Evolutionary conservation across 352 stramenopile genomes (phyloP).

Genomic region (Globisporangium sylvaticum): DNA sequence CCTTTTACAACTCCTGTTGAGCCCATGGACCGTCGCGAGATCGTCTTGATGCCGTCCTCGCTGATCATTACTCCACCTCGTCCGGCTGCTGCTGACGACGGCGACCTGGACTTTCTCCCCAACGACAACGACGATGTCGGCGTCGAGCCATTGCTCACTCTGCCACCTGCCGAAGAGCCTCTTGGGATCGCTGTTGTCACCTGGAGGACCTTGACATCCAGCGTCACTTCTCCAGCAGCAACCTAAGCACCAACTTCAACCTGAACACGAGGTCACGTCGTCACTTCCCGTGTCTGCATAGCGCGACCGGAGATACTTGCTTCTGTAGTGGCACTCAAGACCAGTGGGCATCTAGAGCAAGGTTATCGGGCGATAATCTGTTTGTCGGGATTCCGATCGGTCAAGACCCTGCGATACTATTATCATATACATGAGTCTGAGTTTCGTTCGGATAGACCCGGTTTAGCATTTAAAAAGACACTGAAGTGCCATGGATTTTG

Average conservation of each 20-base stretch:
- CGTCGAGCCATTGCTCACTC: background rate
- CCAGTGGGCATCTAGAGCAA: too few species aligned
- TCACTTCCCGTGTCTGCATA: background rate
- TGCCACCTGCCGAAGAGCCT: background rate
- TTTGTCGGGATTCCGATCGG: too few species aligned
- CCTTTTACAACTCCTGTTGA: constrained; percentile 13
- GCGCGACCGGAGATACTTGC: too few species aligned
- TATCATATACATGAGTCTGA: too few species aligned
- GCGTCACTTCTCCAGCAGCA: background rate
- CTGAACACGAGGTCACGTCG: background rate
- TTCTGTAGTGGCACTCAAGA: too few species aligned
- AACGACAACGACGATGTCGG: background rate
- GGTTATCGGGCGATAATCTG: too few species aligned
- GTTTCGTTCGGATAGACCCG: too few species aligned
- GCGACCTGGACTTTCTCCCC: background rate
- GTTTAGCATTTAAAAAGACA: too few species aligned
- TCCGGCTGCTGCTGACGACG: background rate
- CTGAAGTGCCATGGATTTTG: too few species aligned
- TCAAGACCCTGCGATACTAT: too few species aligned
- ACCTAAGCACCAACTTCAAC: background rate
- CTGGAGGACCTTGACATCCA: constrained; percentile 14
- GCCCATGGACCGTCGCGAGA: constrained; percentile 31
- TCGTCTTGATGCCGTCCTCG: constrained; percentile 60
- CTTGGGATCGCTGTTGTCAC: background rate
- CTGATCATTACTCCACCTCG: constrained; percentile 10